These are phyloP conservation scores for Oleoguttula mirabilis DNA, from an alignment of 495 filamentous ascomycete genomes.

Conservation along the genomic window DNA sequence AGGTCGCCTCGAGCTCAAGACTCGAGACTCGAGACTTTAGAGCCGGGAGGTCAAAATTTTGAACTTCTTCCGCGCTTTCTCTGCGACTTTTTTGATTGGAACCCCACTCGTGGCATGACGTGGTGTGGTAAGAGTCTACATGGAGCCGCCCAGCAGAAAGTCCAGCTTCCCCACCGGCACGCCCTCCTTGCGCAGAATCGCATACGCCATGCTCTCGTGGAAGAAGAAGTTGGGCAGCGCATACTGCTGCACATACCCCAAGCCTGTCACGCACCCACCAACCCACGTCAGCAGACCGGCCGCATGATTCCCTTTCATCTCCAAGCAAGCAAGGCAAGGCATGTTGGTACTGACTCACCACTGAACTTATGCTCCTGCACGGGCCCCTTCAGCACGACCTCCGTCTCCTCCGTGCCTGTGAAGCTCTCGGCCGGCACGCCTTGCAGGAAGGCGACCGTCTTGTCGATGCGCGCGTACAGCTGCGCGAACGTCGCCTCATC, in stretches of 20 bases:
- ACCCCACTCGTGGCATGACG: neutral
- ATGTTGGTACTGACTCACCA: neutral
- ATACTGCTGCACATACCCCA: slow-evolving; percentile 8
- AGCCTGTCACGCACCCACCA: neutral
- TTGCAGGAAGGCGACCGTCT: slow-evolving; percentile 32
- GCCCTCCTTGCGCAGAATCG: slow-evolving; percentile 5
- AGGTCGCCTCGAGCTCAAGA: no score
- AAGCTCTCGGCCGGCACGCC: slow-evolving; percentile 30
- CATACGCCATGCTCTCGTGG: slow-evolving; percentile 11
- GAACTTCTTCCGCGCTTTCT: neutral
- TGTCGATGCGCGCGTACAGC: slow-evolving; percentile 31
- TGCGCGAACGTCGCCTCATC: slow-evolving; percentile 33
- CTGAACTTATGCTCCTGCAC: neutral
- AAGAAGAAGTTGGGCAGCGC: slow-evolving; percentile 19
- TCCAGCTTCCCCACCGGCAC: slow-evolving; percentile 9
- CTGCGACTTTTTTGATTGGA: neutral
- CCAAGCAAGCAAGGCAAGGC: neutral
- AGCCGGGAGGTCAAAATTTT: no score
- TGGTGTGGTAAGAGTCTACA: neutral
- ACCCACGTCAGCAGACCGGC: no score
- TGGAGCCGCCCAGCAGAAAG: neutral
- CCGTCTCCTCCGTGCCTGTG: slow-evolving; percentile 26
- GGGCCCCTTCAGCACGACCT: slow-evolving; percentile 26
- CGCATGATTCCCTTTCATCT: no score
- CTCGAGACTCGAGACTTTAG: no score